phyloP scores from a whole-genome alignment of 1,139 yeast genomes.

The Hansenula sp. region DNA sequence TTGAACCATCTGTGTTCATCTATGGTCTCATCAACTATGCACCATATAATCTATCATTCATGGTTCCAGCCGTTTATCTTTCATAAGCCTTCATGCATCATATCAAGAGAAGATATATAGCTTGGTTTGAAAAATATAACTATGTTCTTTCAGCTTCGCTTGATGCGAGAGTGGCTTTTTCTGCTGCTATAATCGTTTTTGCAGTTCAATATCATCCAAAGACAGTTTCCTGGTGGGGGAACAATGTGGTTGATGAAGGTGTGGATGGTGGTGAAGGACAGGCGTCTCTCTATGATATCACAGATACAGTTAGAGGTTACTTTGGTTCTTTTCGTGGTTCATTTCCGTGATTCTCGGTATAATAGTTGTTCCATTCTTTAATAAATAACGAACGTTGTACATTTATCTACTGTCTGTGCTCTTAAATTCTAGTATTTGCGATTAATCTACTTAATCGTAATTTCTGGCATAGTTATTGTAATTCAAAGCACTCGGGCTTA shows the following conservation, averaged over 20 bases:
- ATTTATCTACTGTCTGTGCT: no score
- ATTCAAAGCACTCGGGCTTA: no score
- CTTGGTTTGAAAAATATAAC: conserved; percentile 65
- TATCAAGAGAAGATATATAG: conserved; percentile 41
- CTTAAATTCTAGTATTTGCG: no score
- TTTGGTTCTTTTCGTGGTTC: conserved; percentile 41
- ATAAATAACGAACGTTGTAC: no score
- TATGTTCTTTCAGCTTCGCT: conserved; percentile 56
- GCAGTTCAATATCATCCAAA: conserved; percentile 43
- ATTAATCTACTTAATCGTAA: no score
- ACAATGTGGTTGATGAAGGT: conserved; percentile 42
- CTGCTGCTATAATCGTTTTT: conserved; percentile 51
- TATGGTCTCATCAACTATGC: conserved; percentile 36
- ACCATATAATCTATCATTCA: conserved; percentile 54
- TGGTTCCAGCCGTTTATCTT: conserved; percentile 45
- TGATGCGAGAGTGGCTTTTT: conserved; percentile 56
- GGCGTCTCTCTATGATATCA: conserved; percentile 17
- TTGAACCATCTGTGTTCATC: conserved; percentile 45
- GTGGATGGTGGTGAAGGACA: conserved; percentile 34
- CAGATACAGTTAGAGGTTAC: conserved; percentile 36
- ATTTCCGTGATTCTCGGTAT: conserved; percentile 34
- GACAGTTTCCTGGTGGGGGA: conserved; percentile 57
- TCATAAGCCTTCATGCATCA: conserved; percentile 49
- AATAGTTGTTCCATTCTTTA: no score
- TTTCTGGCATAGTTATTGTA: no score